Conservation (phyloP, 176 grass and related monocot genomes). For the Juncus effusus region DNA sequence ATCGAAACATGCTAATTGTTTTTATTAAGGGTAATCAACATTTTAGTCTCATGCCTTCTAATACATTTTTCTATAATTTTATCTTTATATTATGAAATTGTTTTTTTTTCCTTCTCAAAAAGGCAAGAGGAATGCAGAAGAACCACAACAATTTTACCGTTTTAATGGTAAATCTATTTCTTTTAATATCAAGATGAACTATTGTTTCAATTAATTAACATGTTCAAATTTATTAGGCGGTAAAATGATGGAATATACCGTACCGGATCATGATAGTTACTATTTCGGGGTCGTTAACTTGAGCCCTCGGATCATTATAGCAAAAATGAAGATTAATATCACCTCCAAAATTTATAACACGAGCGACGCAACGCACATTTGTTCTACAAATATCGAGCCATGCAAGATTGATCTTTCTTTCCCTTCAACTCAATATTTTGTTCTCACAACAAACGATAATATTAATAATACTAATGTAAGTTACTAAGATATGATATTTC, state of each 20-base stretch:
- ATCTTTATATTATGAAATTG: neutral
- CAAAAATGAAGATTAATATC: slow-evolving; percentile 27
- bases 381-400: slow-evolving; percentile 20
- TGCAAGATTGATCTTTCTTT: slow-evolving; percentile 36
- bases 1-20: slow-evolving; percentile 31
- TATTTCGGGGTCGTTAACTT: slow-evolving; percentile 35
- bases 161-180: neutral
- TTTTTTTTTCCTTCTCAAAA: neutral
- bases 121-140: slow-evolving; percentile 10
- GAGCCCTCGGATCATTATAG: slow-evolving; percentile 27
- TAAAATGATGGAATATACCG: slow-evolving; percentile 23
- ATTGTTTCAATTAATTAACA: neutral
- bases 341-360: slow-evolving; percentile 35
- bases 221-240: slow-evolving; percentile 20
- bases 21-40: slow-evolving; percentile 35
- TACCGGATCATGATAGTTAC: slow-evolving; percentile 32
- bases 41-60: neutral
- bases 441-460: slow-evolving; percentile 26
- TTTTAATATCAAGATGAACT: neutral
- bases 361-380: slow-evolving; percentile 28
- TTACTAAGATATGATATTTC: neutral
- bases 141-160: slow-evolving; percentile 1
- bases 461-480: slow-evolving; percentile 15
- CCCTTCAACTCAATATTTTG: slow-evolving; percentile 29
- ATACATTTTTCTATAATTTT: slow-evolving; percentile 11